These are phyloP conservation scores for Dioszegia aurantiaca DNA, from an alignment of 768 basidiomycete genomes.

Conservation along the genomic window DNA sequence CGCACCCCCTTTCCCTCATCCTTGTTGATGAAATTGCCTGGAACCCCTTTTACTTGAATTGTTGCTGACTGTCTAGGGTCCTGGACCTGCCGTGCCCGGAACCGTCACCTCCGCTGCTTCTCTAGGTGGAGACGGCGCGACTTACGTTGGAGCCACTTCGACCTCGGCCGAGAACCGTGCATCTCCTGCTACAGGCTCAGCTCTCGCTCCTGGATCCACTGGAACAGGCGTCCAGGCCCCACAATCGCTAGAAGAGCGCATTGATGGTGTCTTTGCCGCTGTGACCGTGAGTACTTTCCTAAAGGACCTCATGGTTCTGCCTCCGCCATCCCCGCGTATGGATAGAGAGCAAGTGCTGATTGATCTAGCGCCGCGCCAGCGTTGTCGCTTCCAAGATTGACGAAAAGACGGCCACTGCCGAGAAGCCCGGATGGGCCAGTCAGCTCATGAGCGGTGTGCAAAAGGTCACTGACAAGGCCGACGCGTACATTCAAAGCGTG, in stretches of 20 bases:
- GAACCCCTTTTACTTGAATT: no score
- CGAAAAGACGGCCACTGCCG: slow-evolving; percentile 42
- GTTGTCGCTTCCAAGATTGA: slow-evolving; percentile 43
- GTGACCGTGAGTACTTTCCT: slow-evolving; percentile 4
- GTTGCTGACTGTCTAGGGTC: slow-evolving; percentile 1
- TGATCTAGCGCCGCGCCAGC: neutral
- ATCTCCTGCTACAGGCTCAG: neutral
- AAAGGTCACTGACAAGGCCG: slow-evolving; percentile 14
- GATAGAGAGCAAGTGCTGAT: slow-evolving; percentile 30
- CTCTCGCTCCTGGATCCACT: neutral
- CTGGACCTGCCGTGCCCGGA: slow-evolving; percentile 1
- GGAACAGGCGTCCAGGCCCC: neutral
- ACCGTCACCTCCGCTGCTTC: neutral
- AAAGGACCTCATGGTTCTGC: no score
- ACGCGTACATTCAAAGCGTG: slow-evolving; percentile 37
- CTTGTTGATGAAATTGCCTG: no score
- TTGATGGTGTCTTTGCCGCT: slow-evolving; percentile 1
- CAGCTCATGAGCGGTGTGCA: slow-evolving; percentile 24
- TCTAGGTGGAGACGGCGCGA: slow-evolving; percentile 6
- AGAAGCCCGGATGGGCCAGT: slow-evolving; percentile 46
- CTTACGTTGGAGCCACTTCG: neutral
- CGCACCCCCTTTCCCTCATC: neutral
- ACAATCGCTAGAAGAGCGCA: slow-evolving; percentile 2
- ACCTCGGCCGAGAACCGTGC: neutral
- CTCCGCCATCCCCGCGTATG: no score